phyloP scores from a whole-genome alignment of 2,329 filamentous ascomycete species.

The Ceratocystis diversiconidia region DNA sequence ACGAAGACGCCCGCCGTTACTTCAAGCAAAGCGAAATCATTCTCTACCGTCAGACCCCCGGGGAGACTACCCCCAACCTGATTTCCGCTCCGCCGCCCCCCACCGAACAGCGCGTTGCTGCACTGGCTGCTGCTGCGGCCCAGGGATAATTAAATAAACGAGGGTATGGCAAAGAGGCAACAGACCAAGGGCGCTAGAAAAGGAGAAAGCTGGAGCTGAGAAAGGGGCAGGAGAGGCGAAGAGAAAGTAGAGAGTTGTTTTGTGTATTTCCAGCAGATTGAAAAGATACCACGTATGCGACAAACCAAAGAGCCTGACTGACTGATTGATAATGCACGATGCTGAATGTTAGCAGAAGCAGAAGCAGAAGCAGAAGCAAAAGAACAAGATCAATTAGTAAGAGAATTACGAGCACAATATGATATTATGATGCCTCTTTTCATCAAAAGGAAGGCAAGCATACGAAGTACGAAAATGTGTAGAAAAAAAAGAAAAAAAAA shows the following conservation, averaged over 20 bases:
- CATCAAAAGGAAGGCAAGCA: constrained; percentile 20
- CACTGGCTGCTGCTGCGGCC: constrained; percentile 25
- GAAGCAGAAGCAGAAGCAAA: not conserved
- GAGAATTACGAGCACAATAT: not conserved
- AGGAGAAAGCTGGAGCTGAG: not conserved
- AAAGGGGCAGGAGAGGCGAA: not conserved
- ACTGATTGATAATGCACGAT: too few species aligned
- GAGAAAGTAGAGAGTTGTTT: not conserved
- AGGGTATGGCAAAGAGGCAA: constrained; percentile 10
- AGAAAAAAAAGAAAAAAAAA: constrained; percentile 5
- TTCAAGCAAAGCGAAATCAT: constrained; percentile 99
- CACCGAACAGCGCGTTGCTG: constrained; percentile 31
- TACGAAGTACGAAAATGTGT: constrained; percentile 8
- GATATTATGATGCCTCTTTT: not conserved
- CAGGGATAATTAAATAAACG: constrained; percentile 11
- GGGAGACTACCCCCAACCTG: constrained; percentile 23
- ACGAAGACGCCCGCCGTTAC: constrained; percentile 92
- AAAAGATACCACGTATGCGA: constrained; percentile 4
- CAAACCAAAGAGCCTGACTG: not conserved
- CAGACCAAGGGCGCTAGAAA: constrained; percentile 18
- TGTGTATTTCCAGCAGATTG: constrained; percentile 2
- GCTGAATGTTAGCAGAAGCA: not conserved
- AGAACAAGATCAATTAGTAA: not conserved
- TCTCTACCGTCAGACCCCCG: constrained; percentile 69
- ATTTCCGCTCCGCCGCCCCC: constrained; percentile 26